A percentile compares a stretch with the other conserved stretches of the same genome.
Conservation (phyloP, 306 rosid species). For the Lotus japonicus region DNA sequence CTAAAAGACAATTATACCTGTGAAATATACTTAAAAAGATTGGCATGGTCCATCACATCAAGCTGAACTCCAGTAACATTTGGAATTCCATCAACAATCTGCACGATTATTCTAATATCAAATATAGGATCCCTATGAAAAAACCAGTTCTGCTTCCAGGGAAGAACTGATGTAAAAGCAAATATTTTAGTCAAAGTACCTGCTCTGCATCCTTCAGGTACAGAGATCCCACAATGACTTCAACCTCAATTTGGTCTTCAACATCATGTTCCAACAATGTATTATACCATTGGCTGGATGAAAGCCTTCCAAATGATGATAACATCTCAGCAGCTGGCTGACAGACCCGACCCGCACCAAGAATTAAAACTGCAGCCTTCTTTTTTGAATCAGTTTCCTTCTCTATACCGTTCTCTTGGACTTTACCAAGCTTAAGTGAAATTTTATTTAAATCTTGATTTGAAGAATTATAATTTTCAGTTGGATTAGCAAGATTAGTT, state of each 20-base stretch:
- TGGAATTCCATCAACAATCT: conserved; percentile 75
- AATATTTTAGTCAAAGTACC: conserved; percentile 39
- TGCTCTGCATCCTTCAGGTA: conserved; percentile 82
- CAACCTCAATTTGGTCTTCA: conserved; percentile 56
- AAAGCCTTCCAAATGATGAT: conserved; percentile 51
- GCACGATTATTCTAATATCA: conserved; percentile 35
- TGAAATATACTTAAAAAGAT: conserved; percentile 49
- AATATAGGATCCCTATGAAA: conserved; percentile 8
- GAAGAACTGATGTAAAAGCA: conserved; percentile 12
- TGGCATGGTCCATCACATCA: conserved; percentile 55
- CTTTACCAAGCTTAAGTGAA: conserved; percentile 61
- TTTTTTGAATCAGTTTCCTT: conserved; percentile 39
- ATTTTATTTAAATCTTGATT: conserved; percentile 45
- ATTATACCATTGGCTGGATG: conserved; percentile 41
- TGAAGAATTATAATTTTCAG: conserved; percentile 24
- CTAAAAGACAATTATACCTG: conserved; percentile 44
- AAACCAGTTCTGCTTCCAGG: conserved; percentile 20
- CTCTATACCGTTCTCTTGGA: conserved; percentile 34
- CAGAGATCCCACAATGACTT: conserved; percentile 89
- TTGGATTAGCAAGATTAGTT: conserved; percentile 62
- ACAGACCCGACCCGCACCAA: conserved; percentile 97
- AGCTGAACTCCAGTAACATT: conserved; percentile 73
- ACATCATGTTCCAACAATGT: conserved; percentile 44
- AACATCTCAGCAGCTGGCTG: conserved; percentile 83
- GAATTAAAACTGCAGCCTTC: conserved; percentile 69